Evolutionary conservation across 768 basidiomycete genomes (phyloP), one percentile per base, ranked within the genome.

Genomic region (Mycena amicta): DNA sequence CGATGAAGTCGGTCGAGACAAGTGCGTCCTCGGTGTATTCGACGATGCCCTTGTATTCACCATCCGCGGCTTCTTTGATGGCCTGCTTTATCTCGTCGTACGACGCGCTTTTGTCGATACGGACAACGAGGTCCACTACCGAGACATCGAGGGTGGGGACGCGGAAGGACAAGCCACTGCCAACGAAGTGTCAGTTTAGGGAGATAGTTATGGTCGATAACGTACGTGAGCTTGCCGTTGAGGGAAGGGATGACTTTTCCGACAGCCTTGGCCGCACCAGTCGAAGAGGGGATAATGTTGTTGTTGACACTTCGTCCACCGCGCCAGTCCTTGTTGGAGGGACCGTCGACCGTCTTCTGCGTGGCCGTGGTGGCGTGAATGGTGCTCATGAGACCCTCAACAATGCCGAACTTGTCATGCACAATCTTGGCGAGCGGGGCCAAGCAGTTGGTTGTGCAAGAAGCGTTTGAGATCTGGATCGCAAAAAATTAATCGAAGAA

Each of bases 221-320:
- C 88, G 67, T 72, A 92, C 90, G 95, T 98, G 71, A 99, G 88
- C 82, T 98, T 98, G 79, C 96, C 96, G 78, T 98, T 97, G 67
- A 99, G 85, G 51, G 77, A 74, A 59, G 96, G 96, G 73, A 98
- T 98, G 76, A 99, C 95, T 83, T 97, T 96, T 69, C 95, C 95
- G 71, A 96, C 94, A 63, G 95, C 95, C 86, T 98, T 99, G 75
- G 96, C 96, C 64, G 96, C 96, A 78, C 96, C 96, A 66, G 96
- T 98, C 67, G 95, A 96, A 23, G 95, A 97, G 50, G 96, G 96
- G 73, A 99, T 99, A 80, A 99, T 98, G 86, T 99, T 99, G 82
- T 90, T 91, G 77, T 88, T 90, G 65, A 95, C 94, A 69, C 88
- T 87, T 78, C 96, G 96, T 64, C 94, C 94, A 72, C 94, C 94